Base-by-base conservation (phyloP, 202 grass and related monocot genomes). In the Eragrostis tef region DNA sequence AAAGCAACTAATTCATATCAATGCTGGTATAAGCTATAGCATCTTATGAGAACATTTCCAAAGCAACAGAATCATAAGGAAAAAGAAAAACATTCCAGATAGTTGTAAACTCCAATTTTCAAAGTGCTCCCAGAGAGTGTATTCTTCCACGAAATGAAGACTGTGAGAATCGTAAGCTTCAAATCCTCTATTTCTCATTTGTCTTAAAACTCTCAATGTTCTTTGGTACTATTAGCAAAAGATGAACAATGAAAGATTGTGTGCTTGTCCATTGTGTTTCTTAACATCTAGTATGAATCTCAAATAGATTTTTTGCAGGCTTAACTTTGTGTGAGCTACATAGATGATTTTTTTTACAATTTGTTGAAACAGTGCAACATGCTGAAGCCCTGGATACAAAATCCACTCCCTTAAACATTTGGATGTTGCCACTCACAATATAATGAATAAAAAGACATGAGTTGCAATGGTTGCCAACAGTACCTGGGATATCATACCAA, bases 401-500 rank as follows among this genome's bases (percentile, higher is more conserved):
- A 73, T 17, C 25, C 58, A 61, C 22, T 61, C 6, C 26, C 6
- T 39, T 39, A 15, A 7, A 64, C 7, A 65, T 34, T 2, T 16
- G 24, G 20, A 56, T 80, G 63, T 69, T 80, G 64, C 64, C 49
- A 69, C 8, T 71, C 41, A 64, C 54, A 72, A 57, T 10, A 61
- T 72, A 36, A 73, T 52, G 64, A 48, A 39, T 48, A 10, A 71
- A 79, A 79, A 46, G 3, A 31, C 81, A 76, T 24, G 42, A 60
- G 16, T 61, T 86, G 77, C 34, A 81, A 22, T 49, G 29, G 41
- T 42, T 86, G 44, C 10, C n/a, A 43, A 70, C 46, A 25, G 5
- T 91, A 95, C 92, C 95, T 98, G 95, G 86, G 95, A 98, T 27
- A 98, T 93, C 96, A 98, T 98, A 57, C 96, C 96, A 44, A 98